These are phyloP conservation scores for Clonostachys solani DNA, from an alignment of 2,329 filamentous ascomycete species.

Conservation along the genomic window DNA sequence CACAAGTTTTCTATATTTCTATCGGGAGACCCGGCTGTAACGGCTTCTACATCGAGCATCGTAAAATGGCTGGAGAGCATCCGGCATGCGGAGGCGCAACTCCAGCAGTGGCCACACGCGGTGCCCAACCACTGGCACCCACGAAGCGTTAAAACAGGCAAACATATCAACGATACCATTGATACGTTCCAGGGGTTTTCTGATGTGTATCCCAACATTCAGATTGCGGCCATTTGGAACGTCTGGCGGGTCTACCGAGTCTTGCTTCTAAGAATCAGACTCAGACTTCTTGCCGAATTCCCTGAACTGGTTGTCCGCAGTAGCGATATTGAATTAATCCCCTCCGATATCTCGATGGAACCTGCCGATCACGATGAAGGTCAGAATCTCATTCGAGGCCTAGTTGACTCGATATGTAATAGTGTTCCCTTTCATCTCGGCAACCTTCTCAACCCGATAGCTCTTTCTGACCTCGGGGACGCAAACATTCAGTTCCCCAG, in stretches of 20 bases:
- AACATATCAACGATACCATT: constrained; percentile 2
- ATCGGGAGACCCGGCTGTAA: constrained; percentile 2
- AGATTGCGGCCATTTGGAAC: constrained; percentile 12
- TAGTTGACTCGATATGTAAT: constrained; percentile 8
- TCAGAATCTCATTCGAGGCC: background rate
- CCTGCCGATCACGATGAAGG: constrained; percentile 2
- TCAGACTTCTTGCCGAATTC: constrained; percentile 4
- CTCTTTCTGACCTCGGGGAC: constrained; percentile 7
- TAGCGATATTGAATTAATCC: background rate
- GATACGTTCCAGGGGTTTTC: constrained; percentile 5
- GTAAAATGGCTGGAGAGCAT: constrained; percentile 5
- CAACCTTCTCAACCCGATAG: constrained; percentile 6
- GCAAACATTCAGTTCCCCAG: constrained; percentile 5
- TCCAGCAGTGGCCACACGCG: constrained; percentile 7
- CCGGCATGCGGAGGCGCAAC: constrained; percentile 5
- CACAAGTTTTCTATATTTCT: constrained; percentile 2
- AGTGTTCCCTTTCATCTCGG: constrained; percentile 10
- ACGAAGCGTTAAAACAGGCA: constrained; percentile 1
- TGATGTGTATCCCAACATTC: constrained; percentile 9
- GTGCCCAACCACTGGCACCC: constrained; percentile 7
- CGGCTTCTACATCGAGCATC: background rate
- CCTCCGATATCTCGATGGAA: constrained; percentile 1
- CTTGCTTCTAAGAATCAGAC: constrained; percentile 6
- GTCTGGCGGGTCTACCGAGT: constrained; percentile 9
- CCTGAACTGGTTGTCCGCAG: constrained; percentile 1